Base-by-base conservation (phyloP, 2,329 filamentous ascomycete species). In the Escovopsis sp. region DNA sequence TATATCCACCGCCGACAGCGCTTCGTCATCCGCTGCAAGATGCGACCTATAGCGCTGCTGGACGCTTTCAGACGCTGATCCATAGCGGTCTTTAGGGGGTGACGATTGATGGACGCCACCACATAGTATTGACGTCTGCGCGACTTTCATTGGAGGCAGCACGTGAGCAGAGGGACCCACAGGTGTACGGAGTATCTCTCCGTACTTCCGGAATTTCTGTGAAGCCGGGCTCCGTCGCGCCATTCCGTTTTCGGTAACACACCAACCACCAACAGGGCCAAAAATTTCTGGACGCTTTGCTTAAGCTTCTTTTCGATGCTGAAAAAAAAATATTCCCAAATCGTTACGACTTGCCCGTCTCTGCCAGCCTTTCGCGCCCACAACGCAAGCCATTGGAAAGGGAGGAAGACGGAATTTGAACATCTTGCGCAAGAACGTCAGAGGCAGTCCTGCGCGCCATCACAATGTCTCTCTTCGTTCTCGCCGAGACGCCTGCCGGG, bases 401-500 rank as follows among this genome's bases (percentile, higher is more conserved):
- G 53, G 53, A 62, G 55, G 58, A 59, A 59, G 49, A 47, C 46
- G 53, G 49, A 53, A 54, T 49, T 48, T 56, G 55, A 57, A 55
- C 51, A 47, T 56, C 40, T 47, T 49, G 52, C 53, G 54, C 55
- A 56, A 55, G 48, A 54, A 45, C 51, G 51, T 43, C 47, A 50
- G 54, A 55, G 54, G 53, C 55, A 58, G 53, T 45, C 44, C 48
- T 42, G 51, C 28, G 28, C 42, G 26, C 53, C 51, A 53, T 55
- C 64, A 77, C 53, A 51, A 91, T 91, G 84, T 82, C 83, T 68
- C 79, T 91, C 62, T 93, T 94, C 67, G 84, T 95, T 68, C 80
- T 95, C 56, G 82, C 82, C 59, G 88, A 95, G 69, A 95, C 88
- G 63, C 85, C 85, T 66, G 88, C 88, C 63, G 75, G 74, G 74